Evolutionary conservation across 228 moss, liverwort and hornwort genomes (phyloP).

Genomic region (Sphagnum magellanicum): DNA sequence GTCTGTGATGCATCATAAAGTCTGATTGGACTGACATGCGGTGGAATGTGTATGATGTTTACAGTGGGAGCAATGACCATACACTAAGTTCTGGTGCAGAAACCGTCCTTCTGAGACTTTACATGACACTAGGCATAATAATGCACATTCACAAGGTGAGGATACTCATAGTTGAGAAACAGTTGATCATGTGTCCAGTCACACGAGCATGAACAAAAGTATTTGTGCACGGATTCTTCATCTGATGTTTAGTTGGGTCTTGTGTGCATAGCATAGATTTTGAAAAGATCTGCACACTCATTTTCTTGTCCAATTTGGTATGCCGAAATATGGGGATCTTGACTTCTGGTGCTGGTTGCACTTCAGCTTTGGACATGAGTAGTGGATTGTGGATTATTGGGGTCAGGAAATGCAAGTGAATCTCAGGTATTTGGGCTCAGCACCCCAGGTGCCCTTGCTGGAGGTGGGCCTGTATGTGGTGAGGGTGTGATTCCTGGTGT

Average conservation of each 20-base stretch:
- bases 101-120: constrained; percentile 95
- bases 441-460: constrained; percentile 52
- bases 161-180: no score
- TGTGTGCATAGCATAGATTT: neutral
- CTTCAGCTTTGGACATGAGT: neutral
- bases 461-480: constrained; percentile 60
- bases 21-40: no score
- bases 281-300: no score
- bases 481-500: constrained; percentile 96
- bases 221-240: no score
- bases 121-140: constrained; percentile 74
- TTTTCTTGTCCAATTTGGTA: no score
- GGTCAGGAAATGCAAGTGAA: constrained; percentile 53
- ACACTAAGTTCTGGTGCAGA: constrained; percentile 99
- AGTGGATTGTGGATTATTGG: constrained; percentile 15
- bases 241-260: no score
- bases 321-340: no score
- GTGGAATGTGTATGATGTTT: neutral
- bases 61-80: constrained; percentile 96
- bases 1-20: no score
- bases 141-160: constrained; percentile 78
- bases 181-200: no score
- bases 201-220: no score
- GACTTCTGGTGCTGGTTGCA: neutral
- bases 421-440: constrained; percentile 59